Evolutionary conservation across 176 grass and related monocot genomes (phyloP).

Genomic region (Aegilops umbellulata): DNA sequence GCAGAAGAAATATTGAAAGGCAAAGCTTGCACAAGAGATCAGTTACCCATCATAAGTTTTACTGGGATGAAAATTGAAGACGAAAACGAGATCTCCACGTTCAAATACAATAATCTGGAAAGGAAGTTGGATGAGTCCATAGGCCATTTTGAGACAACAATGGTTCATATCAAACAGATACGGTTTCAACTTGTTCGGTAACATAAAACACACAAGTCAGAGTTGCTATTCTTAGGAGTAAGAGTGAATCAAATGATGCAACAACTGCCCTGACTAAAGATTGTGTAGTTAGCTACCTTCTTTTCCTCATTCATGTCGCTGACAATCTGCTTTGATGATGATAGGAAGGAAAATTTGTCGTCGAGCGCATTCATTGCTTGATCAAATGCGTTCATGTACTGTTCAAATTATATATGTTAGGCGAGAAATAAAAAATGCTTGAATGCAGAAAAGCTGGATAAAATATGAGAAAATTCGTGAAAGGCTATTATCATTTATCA

Average conservation of each 20-base stretch:
- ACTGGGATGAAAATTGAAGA: conserved; percentile 96
- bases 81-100: conserved; percentile 87
- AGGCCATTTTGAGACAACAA: conserved; percentile 23
- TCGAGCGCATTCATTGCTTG: conserved; percentile 91
- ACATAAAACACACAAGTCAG: conserved; percentile 4
- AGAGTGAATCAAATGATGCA: conserved; percentile 13
- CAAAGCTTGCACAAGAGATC: not conserved
- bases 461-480: not conserved
- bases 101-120: conserved; percentile 93
- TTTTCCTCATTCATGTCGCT: conserved; percentile 77
- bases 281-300: conserved; percentile 58
- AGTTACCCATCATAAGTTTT: conserved; percentile 84
- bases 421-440: not conserved
- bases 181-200: not conserved
- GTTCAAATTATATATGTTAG: conserved; percentile 37
- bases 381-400: conserved; percentile 96
- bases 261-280: not conserved
- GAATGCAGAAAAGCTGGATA: conserved; percentile 1
- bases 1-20: not conserved
- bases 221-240: not conserved
- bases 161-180: not conserved
- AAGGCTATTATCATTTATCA: not conserved
- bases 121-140: not conserved
- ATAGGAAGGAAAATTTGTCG: conserved; percentile 73
- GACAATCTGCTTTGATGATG: conserved; percentile 83